Percentiles rank a stretch among this genome's conserved stretches.
phyloP scores from a whole-genome alignment of 768 basidiomycete genomes.

The Tricholoma flavovirens region DNA sequence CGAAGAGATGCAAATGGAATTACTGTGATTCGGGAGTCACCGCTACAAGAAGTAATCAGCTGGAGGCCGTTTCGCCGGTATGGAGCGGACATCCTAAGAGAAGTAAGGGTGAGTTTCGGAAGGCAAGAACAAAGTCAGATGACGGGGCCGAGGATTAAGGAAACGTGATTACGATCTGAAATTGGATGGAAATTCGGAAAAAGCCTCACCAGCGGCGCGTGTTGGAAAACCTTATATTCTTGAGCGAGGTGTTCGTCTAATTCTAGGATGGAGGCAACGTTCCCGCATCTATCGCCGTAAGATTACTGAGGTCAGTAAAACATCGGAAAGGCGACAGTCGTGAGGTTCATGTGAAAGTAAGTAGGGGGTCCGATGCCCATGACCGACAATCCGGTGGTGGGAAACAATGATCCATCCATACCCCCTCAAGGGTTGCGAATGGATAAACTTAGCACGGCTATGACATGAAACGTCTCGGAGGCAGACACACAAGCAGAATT shows the following conservation, averaged over 20 bases:
- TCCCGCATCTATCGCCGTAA: constrained; percentile 66
- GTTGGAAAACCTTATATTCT: constrained; percentile 93
- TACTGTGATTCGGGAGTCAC: background rate
- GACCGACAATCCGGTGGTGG: background rate
- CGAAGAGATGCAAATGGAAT: background rate
- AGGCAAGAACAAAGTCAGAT: background rate
- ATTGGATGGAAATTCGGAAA: constrained; percentile 3
- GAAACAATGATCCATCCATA: background rate
- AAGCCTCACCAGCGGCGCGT: constrained; percentile 73
- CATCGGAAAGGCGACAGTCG: background rate
- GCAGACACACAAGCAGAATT: background rate
- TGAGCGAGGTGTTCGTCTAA: constrained; percentile 90
- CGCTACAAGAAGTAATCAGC: constrained; percentile 79
- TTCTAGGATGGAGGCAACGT: constrained; percentile 91
- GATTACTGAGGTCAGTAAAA: background rate
- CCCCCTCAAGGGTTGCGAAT: background rate
- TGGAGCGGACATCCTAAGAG: constrained; percentile 68
- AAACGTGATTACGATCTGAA: constrained; percentile 3
- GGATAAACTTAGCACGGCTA: background rate
- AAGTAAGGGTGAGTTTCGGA: background rate
- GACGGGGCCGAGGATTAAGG: background rate
- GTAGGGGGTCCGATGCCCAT: too few species aligned
- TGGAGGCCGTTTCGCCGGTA: constrained; percentile 79
- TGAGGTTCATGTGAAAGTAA: background rate
- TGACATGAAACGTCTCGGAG: background rate